phyloP scores from a whole-genome alignment of 257 asterid species.

The Lavandula angustifolia region DNA sequence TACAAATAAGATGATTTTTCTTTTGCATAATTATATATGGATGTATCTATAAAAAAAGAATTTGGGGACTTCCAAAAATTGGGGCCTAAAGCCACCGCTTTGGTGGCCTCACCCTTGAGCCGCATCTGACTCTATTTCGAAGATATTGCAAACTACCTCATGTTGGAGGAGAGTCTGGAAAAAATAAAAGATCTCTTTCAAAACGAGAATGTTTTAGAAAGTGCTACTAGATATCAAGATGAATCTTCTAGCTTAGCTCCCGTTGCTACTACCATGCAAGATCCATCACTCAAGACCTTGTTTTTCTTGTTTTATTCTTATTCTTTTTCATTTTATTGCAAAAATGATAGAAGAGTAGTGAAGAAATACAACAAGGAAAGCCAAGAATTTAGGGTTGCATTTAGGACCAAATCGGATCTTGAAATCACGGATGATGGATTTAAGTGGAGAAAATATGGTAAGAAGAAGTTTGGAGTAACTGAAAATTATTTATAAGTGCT shows the following conservation, averaged over 20 bases:
- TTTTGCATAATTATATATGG: too few species aligned
- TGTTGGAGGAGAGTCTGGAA: constrained; percentile 16
- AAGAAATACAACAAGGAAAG: constrained; percentile 23
- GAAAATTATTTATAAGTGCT: too few species aligned
- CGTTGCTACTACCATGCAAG: constrained; percentile 25
- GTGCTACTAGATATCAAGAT: neutral
- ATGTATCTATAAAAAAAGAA: too few species aligned
- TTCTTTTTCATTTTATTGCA: neutral
- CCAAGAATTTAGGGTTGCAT: constrained; percentile 30
- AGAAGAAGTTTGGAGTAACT: too few species aligned
- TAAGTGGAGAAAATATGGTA: constrained; percentile 72
- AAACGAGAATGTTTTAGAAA: neutral
- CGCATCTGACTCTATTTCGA: neutral
- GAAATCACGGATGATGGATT: constrained; percentile 63
- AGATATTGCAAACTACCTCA: constrained; percentile 20
- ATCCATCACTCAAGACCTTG: neutral
- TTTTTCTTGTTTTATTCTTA: neutral
- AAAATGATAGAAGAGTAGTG: constrained; percentile 1
- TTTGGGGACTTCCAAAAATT: too few species aligned
- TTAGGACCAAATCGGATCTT: constrained; percentile 45
- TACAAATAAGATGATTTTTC: too few species aligned
- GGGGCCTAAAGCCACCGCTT: neutral
- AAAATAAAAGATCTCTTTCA: neutral
- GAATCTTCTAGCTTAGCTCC: constrained; percentile 10
- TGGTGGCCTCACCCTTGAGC: neutral